Evolutionary conservation across 2,329 filamentous ascomycete genomes (phyloP), one percentile per base, ranked within the genome.

Genomic region (Metarhizium album): DNA sequence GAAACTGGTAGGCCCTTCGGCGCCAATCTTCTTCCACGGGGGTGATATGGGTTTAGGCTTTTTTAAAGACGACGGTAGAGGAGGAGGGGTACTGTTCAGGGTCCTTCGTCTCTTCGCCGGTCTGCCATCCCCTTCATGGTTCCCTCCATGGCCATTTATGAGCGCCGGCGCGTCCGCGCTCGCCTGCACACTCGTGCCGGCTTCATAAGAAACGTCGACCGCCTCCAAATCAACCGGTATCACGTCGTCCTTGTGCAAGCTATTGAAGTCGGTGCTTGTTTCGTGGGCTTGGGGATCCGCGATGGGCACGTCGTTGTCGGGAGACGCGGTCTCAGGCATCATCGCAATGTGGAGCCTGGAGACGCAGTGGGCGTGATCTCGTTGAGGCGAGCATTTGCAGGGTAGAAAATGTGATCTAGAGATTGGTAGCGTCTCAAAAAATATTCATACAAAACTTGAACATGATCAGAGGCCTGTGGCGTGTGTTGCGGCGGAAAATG

Each of bases 1-100:
- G 64, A 94, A 90, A 1, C 87, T 86, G 3, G 91, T 93, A 22
- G 93, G 93, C 0, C 93, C 93, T 27, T 95, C 87, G 40, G 86
- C 88, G 53, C 79, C 79, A 55, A 87, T 79, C 62, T 82, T 87
- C 72, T 93, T 97, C 93, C 93, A 98, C 22, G 93, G 93, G 57
- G 93, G 93, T 55, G 91, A 97, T 53, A 78, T 75, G 49, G 73
- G 70, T 50, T 70, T 70, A 0, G 56, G 53, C 53, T 69, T 83
- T 73, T 61, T 67, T 61, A 54, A 73, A 67, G 60, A 52, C 52
- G 66, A 60, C 46, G 57, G 66, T 62, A n/a, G 38, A 5, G 49
- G 54, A 1, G 61, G 62, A 33, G 73, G 71, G 23, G 70, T 76
- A 55, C 65, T 63, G 9, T 76, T 72, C 55, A 70, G 72, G 29